phyloP scores from a whole-genome alignment of 495 filamentous ascomycete genomes.

The Lentithecium fluviatile region DNA sequence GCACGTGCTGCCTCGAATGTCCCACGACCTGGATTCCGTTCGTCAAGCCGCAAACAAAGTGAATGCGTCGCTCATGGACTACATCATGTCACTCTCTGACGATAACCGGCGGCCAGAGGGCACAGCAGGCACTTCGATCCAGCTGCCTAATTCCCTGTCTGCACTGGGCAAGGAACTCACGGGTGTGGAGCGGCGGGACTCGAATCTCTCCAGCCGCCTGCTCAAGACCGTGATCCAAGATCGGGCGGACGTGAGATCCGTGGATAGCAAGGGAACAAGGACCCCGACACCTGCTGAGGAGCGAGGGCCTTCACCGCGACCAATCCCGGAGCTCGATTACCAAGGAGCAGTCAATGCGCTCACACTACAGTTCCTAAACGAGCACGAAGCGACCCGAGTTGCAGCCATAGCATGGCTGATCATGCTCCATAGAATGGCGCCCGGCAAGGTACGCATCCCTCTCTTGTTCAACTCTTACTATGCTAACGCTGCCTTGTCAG shows the following conservation, averaged over 20 bases:
- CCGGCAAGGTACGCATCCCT: slow-evolving; percentile 65
- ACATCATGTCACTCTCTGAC: slow-evolving; percentile 86
- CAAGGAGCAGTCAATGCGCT: slow-evolving; percentile 95
- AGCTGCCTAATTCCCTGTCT: slow-evolving; percentile 42
- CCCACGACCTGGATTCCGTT: slow-evolving; percentile 83
- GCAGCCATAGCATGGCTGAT: slow-evolving; percentile 94
- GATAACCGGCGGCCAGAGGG: slow-evolving; percentile 56
- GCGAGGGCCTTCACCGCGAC: slow-evolving; percentile 38
- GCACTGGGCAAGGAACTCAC: slow-evolving; percentile 50
- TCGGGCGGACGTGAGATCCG: slow-evolving; percentile 37
- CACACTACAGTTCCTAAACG: slow-evolving; percentile 90
- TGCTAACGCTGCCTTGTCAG: slow-evolving; percentile 10
- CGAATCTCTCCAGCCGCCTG: slow-evolving; percentile 33
- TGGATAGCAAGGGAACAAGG: slow-evolving; percentile 45
- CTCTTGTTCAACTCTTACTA: neutral
- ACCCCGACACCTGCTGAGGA: slow-evolving; percentile 39
- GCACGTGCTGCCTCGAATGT: slow-evolving; percentile 91
- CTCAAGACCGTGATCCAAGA: slow-evolving; percentile 29
- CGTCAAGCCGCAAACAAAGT: slow-evolving; percentile 83
- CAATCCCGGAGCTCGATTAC: slow-evolving; percentile 83
- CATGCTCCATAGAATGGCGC: slow-evolving; percentile 94
- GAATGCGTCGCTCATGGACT: slow-evolving; percentile 84
- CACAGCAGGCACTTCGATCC: slow-evolving; percentile 34
- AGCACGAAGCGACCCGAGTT: slow-evolving; percentile 92
- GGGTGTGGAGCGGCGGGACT: slow-evolving; percentile 49